Conservation (phyloP, 2,329 filamentous ascomycete species). For the Cercospora nicotianae region DNA sequence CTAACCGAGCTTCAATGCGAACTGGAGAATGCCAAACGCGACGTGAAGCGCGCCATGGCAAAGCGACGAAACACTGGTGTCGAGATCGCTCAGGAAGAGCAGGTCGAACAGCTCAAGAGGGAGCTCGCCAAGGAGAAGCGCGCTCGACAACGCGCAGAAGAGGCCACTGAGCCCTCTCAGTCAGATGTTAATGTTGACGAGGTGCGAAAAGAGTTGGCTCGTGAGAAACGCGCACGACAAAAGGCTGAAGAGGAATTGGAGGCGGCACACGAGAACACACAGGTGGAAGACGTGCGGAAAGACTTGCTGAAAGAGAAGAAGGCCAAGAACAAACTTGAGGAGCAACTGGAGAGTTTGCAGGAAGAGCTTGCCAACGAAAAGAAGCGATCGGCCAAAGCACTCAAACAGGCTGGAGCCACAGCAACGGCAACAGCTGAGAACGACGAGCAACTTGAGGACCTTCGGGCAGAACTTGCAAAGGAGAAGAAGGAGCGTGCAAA, state of each 20-base stretch:
- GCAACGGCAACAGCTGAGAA: constrained; percentile 43
- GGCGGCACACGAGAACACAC: constrained; percentile 41
- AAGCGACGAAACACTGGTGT: constrained; percentile 53
- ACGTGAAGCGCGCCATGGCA: constrained; percentile 58
- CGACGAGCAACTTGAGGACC: constrained; percentile 47
- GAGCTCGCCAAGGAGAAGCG: constrained; percentile 50
- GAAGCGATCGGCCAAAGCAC: constrained; percentile 40
- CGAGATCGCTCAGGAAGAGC: constrained; percentile 45
- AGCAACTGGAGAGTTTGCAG: constrained; percentile 38
- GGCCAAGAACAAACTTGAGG: constrained; percentile 38
- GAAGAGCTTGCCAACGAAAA: constrained; percentile 39
- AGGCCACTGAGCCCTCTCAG: constrained; percentile 37
- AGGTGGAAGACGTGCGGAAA: constrained; percentile 37
- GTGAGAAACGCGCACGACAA: constrained; percentile 37
- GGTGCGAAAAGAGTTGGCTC: constrained; percentile 36
- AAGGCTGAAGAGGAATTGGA: constrained; percentile 39
- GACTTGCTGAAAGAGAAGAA: constrained; percentile 39
- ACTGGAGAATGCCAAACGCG: constrained; percentile 77
- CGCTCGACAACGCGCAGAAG: constrained; percentile 45
- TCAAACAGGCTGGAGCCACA: constrained; percentile 45
- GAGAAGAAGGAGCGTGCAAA: constrained; percentile 55
- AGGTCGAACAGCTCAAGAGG: constrained; percentile 49
- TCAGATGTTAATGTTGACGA: constrained; percentile 37
- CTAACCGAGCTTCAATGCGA: constrained; percentile 75
- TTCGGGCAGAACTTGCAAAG: constrained; percentile 53